Percentiles rank a stretch among this genome's conserved stretches.
These are phyloP conservation scores for Glebionis coronaria DNA, from an alignment of 129 eudicot species.

Conservation along the genomic window DNA sequence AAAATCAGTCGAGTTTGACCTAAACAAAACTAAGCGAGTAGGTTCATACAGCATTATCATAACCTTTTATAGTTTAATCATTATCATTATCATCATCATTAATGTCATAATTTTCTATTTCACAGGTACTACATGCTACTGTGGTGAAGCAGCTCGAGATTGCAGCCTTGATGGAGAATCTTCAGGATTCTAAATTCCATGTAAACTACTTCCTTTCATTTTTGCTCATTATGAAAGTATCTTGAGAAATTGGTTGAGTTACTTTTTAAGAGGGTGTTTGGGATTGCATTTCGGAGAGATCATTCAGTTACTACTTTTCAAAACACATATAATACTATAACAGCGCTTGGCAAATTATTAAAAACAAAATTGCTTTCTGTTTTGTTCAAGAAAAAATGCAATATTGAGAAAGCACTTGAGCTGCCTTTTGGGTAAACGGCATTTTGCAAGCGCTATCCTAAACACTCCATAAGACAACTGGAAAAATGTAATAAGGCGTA, in stretches of 20 bases:
- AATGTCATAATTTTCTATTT: background rate
- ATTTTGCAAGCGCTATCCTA: too few species aligned
- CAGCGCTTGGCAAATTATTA: too few species aligned
- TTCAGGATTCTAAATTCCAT: slow-evolving; percentile 51
- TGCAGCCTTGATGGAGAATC: slow-evolving; percentile 50
- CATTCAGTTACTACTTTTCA: background rate
- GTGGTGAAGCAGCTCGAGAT: slow-evolving; percentile 74
- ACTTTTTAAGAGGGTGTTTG: background rate
- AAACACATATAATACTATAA: background rate
- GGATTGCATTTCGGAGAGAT: too few species aligned
- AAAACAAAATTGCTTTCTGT: too few species aligned
- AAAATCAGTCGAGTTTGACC: slow-evolving; percentile 78
- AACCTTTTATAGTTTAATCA: too few species aligned
- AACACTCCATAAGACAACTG: too few species aligned
- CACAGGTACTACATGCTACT: slow-evolving; percentile 67
- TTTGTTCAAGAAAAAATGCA: too few species aligned
- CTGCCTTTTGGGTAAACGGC: too few species aligned
- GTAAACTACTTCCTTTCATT: slow-evolving; percentile 32
- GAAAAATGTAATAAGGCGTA: too few species aligned
- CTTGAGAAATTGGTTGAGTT: background rate
- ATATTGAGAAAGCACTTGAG: too few species aligned
- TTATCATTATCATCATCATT: background rate
- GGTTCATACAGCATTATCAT: slow-evolving; percentile 11
- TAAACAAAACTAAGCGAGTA: slow-evolving; percentile 76
- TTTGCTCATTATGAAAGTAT: background rate